Percentiles rank a stretch among this genome's conserved stretches.
Conservation (phyloP, 306 rosid species). For the Adenanthera pavonina region DNA sequence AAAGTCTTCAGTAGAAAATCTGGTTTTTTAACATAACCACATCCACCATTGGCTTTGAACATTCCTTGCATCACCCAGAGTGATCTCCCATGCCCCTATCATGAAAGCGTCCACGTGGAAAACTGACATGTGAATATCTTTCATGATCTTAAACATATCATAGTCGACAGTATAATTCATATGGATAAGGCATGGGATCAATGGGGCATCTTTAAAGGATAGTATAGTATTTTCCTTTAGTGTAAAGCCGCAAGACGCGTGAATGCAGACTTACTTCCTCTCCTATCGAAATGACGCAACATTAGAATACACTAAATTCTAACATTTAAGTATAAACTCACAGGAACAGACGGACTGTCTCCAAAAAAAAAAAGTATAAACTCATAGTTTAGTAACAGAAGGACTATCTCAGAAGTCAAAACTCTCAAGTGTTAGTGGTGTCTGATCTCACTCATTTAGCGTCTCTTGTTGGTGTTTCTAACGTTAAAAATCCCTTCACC, state of each 20-base stretch:
- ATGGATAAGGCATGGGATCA: not conserved
- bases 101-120: constrained; percentile 14
- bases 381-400: not conserved
- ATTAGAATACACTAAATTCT: not conserved
- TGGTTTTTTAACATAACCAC: constrained; percentile 96
- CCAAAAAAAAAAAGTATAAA: not conserved
- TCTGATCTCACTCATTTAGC: constrained; percentile 12
- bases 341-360: not conserved
- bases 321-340: not conserved
- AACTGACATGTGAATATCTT: constrained; percentile 8
- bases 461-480: constrained; percentile 25
- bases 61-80: constrained; percentile 99
- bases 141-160: constrained; percentile 23
- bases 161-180: constrained; percentile 19
- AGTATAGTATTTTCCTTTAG: not conserved
- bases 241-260: constrained; percentile 4
- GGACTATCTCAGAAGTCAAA: not conserved
- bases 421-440: constrained; percentile 4
- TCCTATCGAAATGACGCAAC: not conserved
- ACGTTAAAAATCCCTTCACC: constrained; percentile 9
- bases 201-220: not conserved
- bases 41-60: constrained; percentile 93
- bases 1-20: constrained; percentile 63
- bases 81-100: constrained; percentile 93
- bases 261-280: constrained; percentile 10